Conservation (phyloP, 2,329 filamentous ascomycete genomes). For the Botrytis sinoallii region DNA sequence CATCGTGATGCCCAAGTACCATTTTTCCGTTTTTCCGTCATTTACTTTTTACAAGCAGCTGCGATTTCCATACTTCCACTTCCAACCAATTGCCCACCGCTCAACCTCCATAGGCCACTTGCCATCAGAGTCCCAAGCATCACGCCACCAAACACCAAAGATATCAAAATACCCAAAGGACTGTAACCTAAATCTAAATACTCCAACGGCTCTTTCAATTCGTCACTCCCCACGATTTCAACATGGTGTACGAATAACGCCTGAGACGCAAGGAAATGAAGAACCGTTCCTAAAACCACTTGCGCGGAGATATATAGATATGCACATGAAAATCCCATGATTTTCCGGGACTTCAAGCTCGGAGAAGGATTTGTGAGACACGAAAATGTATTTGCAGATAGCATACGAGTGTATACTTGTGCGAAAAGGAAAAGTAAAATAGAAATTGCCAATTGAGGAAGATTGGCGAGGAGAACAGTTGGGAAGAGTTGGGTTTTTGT, state of each 20-base stretch:
- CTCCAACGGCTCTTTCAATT: not conserved
- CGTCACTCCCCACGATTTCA: not conserved
- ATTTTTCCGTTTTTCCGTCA: not conserved
- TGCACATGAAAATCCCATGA: not conserved
- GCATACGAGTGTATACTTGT: constrained; percentile 45
- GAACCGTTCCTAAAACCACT: not conserved
- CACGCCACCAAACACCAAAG: not conserved
- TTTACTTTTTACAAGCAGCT: constrained; percentile 26
- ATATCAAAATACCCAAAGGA: constrained; percentile 9
- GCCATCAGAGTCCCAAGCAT: not conserved
- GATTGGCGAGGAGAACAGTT: constrained; percentile 43
- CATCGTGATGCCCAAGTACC: not conserved
- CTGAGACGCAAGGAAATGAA: constrained; percentile 10
- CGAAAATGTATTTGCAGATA: constrained; percentile 45
- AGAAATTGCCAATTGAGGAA: constrained; percentile 47
- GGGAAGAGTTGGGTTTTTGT: constrained; percentile 21
- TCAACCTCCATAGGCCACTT: constrained; percentile 24
- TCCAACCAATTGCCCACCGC: constrained; percentile 24
- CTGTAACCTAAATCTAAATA: constrained; percentile 15
- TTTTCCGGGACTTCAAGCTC: not conserved
- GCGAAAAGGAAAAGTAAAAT: constrained; percentile 48
- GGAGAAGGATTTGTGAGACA: not conserved
- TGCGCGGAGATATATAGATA: constrained; percentile 1
- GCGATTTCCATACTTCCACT: constrained; percentile 30
- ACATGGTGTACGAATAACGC: constrained; percentile 14